Conservation (phyloP, 495 filamentous ascomycete species). For the Talaromyces thailandensis region DNA sequence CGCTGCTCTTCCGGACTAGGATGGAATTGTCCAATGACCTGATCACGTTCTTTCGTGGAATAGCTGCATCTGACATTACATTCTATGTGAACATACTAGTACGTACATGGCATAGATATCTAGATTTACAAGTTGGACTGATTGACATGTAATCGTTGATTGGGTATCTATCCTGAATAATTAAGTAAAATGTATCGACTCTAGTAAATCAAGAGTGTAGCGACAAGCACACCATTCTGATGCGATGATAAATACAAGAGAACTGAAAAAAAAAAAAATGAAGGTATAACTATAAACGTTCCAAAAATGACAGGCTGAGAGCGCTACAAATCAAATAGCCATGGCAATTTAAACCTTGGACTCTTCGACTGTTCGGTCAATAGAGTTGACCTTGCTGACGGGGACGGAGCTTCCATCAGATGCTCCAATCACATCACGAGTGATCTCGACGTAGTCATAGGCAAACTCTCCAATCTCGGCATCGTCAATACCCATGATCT, state of each 20-base stretch:
- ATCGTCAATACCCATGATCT: conserved; percentile 89
- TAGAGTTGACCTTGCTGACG: not conserved
- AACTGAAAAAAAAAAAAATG: not conserved
- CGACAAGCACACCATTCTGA: not conserved
- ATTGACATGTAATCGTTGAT: not conserved
- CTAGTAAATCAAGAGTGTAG: not conserved
- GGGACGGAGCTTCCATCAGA: conserved; percentile 24
- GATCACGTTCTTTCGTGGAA: not conserved
- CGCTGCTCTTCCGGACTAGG: not conserved
- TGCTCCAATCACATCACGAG: conserved; percentile 67
- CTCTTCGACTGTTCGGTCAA: conserved; percentile 1
- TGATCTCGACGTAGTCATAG: conserved; percentile 94
- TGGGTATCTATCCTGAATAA: conserved; percentile 1
- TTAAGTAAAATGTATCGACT: not conserved
- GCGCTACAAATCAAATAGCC: not conserved
- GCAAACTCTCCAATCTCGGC: conserved; percentile 96
- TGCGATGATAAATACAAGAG: not conserved
- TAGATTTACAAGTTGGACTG: too few relatives aligned
- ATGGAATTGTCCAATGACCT: not conserved
- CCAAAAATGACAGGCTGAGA: not conserved
- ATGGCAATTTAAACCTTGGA: conserved; percentile 3
- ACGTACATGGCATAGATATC: too few relatives aligned
- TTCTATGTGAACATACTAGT: too few relatives aligned
- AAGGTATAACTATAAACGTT: not conserved
- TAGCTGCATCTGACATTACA: not conserved